Conservation (phyloP, 2,329 filamentous ascomycete species). For the Stenocarpella maydis region DNA sequence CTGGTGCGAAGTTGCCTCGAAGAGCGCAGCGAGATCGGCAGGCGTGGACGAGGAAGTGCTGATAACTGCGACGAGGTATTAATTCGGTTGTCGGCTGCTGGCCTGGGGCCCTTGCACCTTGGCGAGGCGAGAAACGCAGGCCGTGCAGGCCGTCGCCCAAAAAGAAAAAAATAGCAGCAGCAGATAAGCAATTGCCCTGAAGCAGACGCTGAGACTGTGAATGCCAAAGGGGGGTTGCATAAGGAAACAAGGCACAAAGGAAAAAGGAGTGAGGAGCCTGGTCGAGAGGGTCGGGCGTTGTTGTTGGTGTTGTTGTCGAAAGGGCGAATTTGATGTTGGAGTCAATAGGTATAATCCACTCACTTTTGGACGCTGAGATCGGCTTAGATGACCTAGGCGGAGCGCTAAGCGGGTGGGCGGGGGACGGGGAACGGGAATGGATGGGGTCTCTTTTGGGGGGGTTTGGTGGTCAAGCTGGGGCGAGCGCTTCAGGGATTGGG, state of each 20-base stretch:
- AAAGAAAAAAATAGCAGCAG: background rate
- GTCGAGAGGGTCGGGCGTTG: conserved; percentile 6
- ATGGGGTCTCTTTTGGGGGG: background rate
- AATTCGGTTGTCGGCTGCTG: conserved; percentile 17
- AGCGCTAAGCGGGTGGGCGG: conserved; percentile 9
- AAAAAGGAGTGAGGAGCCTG: conserved; percentile 22
- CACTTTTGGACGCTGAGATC: conserved; percentile 16
- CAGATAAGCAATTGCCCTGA: conserved; percentile 1
- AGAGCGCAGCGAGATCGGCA: conserved; percentile 2
- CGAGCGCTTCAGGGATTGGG: conserved; percentile 28
- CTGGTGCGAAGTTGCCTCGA: background rate
- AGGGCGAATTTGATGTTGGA: conserved; percentile 25
- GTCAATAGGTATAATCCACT: conserved; percentile 9
- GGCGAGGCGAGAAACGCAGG: background rate
- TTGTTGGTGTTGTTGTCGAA: background rate
- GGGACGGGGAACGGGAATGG: background rate
- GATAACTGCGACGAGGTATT: conserved; percentile 6
- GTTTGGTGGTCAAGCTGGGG: background rate
- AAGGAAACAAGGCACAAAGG: conserved; percentile 8
- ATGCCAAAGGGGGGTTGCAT: background rate
- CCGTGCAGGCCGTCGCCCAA: background rate
- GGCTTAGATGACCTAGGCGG: conserved; percentile 9
- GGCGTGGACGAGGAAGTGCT: background rate
- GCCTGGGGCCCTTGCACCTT: conserved; percentile 2
- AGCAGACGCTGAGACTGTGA: background rate